Conservation (phyloP, 306 rosid genomes). For the Cucumis sativus region DNA sequence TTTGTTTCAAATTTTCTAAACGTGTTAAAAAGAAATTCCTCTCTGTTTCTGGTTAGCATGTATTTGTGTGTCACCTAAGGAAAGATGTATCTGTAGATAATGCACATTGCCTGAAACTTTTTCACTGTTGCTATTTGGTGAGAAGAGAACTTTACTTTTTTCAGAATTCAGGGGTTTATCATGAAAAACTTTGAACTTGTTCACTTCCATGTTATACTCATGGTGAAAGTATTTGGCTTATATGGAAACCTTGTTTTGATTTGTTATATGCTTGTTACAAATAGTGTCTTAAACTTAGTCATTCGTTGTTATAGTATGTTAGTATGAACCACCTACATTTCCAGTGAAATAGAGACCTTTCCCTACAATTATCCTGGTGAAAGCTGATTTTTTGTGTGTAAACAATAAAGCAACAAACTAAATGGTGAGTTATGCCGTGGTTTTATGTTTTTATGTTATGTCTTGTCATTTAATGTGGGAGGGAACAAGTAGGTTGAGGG, state of each 20-base stretch:
- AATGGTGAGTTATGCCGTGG: neutral
- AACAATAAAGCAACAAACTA: neutral
- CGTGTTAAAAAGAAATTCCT: neutral
- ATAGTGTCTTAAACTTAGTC: neutral
- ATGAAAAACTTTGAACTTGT: neutral
- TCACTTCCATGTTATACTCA: neutral
- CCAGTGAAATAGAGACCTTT: neutral
- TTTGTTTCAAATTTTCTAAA: neutral
- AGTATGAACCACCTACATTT: neutral
- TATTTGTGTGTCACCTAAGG: neutral
- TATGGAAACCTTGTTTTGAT: neutral
- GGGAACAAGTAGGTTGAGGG: neutral
- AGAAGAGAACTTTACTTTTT: neutral
- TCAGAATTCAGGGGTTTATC: neutral
- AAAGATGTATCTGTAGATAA: neutral
- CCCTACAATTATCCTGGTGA: neutral
- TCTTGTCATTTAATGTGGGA: neutral
- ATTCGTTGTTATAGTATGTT: neutral
- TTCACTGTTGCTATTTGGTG: neutral
- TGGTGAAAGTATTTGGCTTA: neutral
- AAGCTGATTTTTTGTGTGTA: neutral
- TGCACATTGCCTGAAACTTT: neutral
- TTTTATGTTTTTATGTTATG: neutral
- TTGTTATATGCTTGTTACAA: neutral
- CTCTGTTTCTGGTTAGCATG: neutral